Evolutionary conservation across 2,329 filamentous ascomycete species (phyloP), one percentile per base, ranked within the genome.

Genomic region (Boeremia exigua): DNA sequence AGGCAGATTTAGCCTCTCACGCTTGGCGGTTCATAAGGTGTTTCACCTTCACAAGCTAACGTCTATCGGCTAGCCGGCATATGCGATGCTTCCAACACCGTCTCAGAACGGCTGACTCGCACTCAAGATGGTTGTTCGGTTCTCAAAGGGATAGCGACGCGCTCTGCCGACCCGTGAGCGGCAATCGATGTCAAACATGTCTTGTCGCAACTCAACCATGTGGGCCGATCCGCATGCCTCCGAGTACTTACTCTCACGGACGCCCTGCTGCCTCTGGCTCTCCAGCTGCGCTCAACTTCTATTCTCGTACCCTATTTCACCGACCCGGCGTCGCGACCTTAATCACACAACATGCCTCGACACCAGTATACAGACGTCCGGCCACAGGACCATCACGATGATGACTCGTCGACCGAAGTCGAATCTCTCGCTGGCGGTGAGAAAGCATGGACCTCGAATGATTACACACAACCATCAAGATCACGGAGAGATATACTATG

Each of bases 361-460:
- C 70, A 72, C 51, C 58, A 67, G 10, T 74, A 74, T 58, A 65
- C 67, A 50, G 59, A 70, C 39, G 59, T 74, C 30, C 61, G 56
- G 7, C 50, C 56, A 11, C 54, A 62, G 14, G 67, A 70, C 34
- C 59, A 60, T 37, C 62, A 69, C 33, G 68, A 71, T 29, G 68
- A 71, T 51, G 67, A 70, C 45, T 72, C 71, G 15, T 69, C 68
- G 12, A 74, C 71, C 2, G 71, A 74, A 46, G 71, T 74, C 2
- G 71, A 72, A 44, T 72, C 69, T 2, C 56, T 74, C 1, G 63
- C 70, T 12, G 70, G 67, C 17, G 58, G 53, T 36, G 67, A 70
- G 48, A 73, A 72, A 54, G 57, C 63, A 38, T 71, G 69, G 68
- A 47, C 46, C 19, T 11, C 56, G 29, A 57, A 63, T 23, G 62